Conservation (phyloP, 495 filamentous ascomycete genomes). For the Penicillium roqueforti region DNA sequence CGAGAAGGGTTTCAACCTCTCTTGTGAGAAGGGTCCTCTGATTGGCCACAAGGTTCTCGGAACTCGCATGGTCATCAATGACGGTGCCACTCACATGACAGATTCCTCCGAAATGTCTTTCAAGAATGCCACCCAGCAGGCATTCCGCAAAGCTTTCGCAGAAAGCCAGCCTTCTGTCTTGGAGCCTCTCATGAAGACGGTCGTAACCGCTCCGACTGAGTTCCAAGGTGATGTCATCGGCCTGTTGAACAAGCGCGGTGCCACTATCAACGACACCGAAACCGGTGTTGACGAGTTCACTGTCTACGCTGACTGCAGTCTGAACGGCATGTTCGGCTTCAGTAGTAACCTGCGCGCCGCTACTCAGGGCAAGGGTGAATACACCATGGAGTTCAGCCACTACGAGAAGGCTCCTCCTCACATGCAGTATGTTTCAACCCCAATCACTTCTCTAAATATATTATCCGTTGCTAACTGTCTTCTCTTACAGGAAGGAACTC, state of each 20-base stretch:
- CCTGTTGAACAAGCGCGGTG: slow-evolving; percentile 93
- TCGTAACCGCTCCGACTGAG: slow-evolving; percentile 90
- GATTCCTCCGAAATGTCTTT: slow-evolving; percentile 99
- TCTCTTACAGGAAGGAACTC: slow-evolving; percentile 69
- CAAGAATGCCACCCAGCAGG: slow-evolving; percentile 92
- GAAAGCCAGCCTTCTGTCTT: slow-evolving; percentile 74
- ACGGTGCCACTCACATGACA: slow-evolving; percentile 96
- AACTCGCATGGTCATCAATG: slow-evolving; percentile 85
- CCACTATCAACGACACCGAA: slow-evolving; percentile 92
- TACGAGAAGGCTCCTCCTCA: slow-evolving; percentile 84
- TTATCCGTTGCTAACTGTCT: slow-evolving; percentile 12
- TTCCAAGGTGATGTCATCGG: slow-evolving; percentile 97
- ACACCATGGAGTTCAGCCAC: slow-evolving; percentile 97
- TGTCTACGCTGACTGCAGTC: slow-evolving; percentile 83
- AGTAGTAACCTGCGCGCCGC: slow-evolving; percentile 82
- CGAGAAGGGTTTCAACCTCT: slow-evolving; percentile 87
- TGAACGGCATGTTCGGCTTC: slow-evolving; percentile 98
- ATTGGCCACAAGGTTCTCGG: slow-evolving; percentile 94
- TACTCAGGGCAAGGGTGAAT: slow-evolving; percentile 98
- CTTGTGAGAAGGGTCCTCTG: slow-evolving; percentile 83
- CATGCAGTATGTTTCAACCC: slow-evolving; percentile 68
- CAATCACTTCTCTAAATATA: background rate
- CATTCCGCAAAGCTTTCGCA: slow-evolving; percentile 91
- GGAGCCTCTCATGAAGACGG: slow-evolving; percentile 97
- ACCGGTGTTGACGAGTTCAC: slow-evolving; percentile 94